Conservation (phyloP, 2,329 filamentous ascomycete species). For the Tolypocladium tundrense region DNA sequence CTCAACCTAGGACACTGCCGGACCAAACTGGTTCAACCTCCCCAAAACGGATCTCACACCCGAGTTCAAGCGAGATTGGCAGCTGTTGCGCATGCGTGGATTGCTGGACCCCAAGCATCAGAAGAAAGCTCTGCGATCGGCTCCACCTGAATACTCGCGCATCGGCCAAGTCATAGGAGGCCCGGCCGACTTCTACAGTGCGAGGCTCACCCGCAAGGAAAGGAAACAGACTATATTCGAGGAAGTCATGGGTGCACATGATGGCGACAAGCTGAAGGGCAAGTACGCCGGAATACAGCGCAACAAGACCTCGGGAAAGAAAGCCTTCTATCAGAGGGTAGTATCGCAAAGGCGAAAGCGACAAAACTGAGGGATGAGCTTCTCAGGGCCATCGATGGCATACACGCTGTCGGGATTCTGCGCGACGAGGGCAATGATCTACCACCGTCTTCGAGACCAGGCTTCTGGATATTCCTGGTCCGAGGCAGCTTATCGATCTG, state of each 20-base stretch:
- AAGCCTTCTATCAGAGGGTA: constrained; percentile 76
- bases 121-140: constrained; percentile 71
- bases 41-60: constrained; percentile 76
- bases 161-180: constrained; percentile 84
- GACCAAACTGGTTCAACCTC: constrained; percentile 77
- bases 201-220: constrained; percentile 75
- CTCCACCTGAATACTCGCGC: constrained; percentile 68
- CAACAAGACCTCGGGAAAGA: constrained; percentile 78
- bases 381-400: no score
- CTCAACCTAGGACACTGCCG: constrained; percentile 47
- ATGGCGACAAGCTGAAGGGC: constrained; percentile 63
- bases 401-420: no score
- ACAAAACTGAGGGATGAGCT: constrained; percentile 5
- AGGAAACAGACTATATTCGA: constrained; percentile 80
- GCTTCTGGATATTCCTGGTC: background rate
- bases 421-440: background rate
- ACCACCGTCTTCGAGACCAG: background rate
- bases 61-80: constrained; percentile 79
- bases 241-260: constrained; percentile 51
- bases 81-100: constrained; percentile 79
- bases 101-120: constrained; percentile 88
- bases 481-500: background rate
- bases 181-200: constrained; percentile 76
- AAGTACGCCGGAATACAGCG: constrained; percentile 83
- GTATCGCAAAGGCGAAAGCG: constrained; percentile 32